Conservation (phyloP, 2,329 filamentous ascomycete genomes). For the Hypoxylon sp. region DNA sequence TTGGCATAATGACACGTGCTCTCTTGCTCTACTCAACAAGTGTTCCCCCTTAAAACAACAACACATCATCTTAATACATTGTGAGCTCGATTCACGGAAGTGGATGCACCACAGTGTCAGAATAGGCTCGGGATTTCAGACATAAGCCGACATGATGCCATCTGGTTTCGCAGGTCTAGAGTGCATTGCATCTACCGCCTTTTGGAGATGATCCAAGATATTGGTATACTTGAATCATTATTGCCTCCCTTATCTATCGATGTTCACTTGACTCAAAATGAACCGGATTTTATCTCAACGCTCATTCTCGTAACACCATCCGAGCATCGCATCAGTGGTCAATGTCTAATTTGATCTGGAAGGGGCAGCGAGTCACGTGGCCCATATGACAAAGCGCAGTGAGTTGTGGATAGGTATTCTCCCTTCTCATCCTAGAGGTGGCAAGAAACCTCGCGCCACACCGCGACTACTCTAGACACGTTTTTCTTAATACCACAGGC, state of each 20-base stretch:
- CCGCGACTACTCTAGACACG: too few species aligned
- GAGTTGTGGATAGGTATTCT: neutral
- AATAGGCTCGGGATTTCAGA: neutral
- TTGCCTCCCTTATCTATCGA: neutral
- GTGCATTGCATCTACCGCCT: slow-evolving; percentile 11
- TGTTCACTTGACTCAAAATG: slow-evolving; percentile 30
- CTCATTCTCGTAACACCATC: slow-evolving; percentile 7
- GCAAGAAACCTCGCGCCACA: neutral
- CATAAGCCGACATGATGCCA: neutral
- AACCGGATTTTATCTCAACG: slow-evolving; percentile 9
- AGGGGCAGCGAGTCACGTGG: neutral
- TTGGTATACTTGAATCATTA: neutral
- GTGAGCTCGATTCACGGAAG: slow-evolving; percentile 6
- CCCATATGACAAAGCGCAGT: neutral
- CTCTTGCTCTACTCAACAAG: slow-evolving; percentile 31
- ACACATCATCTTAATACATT: slow-evolving; percentile 20
- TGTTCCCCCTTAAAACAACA: slow-evolving; percentile 14
- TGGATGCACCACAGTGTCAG: slow-evolving; percentile 8
- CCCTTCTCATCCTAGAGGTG: neutral
- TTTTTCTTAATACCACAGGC: neutral
- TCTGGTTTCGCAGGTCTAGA: neutral
- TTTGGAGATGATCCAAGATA: slow-evolving; percentile 11
- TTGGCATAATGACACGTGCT: slow-evolving; percentile 40
- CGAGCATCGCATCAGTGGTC: neutral
- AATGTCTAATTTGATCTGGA: neutral